Base-by-base conservation (phyloP, 192 early-diverging fungal genomes). In the Coemansia sp. region DNA sequence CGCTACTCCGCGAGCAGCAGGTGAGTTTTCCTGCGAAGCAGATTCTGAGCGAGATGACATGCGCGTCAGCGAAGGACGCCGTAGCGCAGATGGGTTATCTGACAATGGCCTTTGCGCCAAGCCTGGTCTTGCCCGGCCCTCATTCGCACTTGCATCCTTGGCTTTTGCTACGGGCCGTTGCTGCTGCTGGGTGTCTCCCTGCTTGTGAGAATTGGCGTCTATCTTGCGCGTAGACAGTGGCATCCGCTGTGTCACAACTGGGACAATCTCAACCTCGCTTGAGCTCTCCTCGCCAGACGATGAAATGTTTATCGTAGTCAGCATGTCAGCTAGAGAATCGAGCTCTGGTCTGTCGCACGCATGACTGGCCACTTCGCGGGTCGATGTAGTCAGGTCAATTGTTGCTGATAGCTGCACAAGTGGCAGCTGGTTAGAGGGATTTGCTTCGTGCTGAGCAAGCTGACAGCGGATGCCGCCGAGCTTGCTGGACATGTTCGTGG, bases 221-320 rank as follows among this genome's bases (percentile, higher is more conserved):
- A 13, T 24, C 51, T 53, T 53, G 21, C 51, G 51, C 51, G 27
- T 53, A 16, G 51, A 31, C 51, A 29, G 24, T 42, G 24, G 11
- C 6, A 41, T 4, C 0, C 37, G 50, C 29, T 16, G 21, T 31
- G 27, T 13, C 27, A 53, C 51, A 29, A 36, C 66, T 1, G n/a
- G n/a, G 4, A 57, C 8, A 24, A 67, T 7, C 21, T 67, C 72
- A 4, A 50, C 42, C n/a, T 78, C 69, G 48, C 71, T 67, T 19
- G 60, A 63, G 40, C 71, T 69, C 17, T 42, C 45, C 36, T 74
- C 77, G 21, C 65, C 68, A 10, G 68, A 66, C 8, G 74, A 75
- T 14, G 72, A 70, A 17, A 71, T 72, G 63, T 70, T 71, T 50
- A 80, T 59, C 14, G 66, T 57, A 7, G 66, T 65, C 40, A 74